Percentiles rank a stretch among this genome's conserved stretches.
Conservation (phyloP, 2,329 filamentous ascomycete genomes). For the Zasmidium cellare region DNA sequence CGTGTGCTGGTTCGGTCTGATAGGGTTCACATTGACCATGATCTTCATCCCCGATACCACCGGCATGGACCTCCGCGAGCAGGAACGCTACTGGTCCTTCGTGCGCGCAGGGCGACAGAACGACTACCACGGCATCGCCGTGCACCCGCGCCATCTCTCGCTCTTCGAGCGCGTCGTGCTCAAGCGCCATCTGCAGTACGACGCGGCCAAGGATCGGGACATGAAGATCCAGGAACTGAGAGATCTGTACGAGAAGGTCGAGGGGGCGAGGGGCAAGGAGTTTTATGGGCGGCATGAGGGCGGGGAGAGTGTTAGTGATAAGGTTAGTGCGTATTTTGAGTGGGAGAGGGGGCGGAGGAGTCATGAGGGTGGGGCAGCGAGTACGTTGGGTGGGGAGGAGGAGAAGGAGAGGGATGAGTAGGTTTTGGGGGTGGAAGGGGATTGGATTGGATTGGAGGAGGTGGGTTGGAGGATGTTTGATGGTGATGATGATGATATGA, state of each 20-base stretch:
- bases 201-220: slow-evolving; percentile 2
- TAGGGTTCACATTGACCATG: slow-evolving; percentile 39
- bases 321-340: slow-evolving; percentile 1
- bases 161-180: slow-evolving; percentile 65
- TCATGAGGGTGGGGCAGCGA: not conserved
- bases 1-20: slow-evolving; percentile 91
- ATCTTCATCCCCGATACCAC: slow-evolving; percentile 9
- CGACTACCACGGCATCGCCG: slow-evolving; percentile 87
- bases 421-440: too few species aligned
- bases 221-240: slow-evolving; percentile 5
- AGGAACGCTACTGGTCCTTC: slow-evolving; percentile 8
- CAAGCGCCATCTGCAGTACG: not conserved
- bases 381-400: not conserved
- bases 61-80: slow-evolving; percentile 5
- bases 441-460: too few species aligned
- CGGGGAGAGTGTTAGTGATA: not conserved
- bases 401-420: not conserved
- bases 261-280: not conserved
- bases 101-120: slow-evolving; percentile 60
- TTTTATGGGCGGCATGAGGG: not conserved
- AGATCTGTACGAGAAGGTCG: not conserved
- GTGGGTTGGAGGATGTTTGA: too few species aligned
- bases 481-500: too few species aligned
- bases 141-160: slow-evolving; percentile 81
- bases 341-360: not conserved